Base-by-base conservation (phyloP, 2,329 filamentous ascomycete genomes). In the Curvularia lunata region DNA sequence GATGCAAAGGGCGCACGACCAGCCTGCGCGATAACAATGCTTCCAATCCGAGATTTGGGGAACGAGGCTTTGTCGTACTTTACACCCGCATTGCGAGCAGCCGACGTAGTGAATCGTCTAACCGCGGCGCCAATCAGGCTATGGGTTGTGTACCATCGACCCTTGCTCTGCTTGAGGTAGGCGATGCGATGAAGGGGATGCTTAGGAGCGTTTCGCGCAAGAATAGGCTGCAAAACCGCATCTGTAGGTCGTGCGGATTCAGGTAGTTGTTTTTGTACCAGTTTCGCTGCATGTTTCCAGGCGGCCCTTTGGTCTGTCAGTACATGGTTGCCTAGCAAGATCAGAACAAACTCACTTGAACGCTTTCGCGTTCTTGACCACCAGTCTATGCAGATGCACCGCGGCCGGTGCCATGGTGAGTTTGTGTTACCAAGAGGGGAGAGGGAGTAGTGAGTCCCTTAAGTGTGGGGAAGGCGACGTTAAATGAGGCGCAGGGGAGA, bases 1-100 rank as follows among this genome's bases (percentile, higher is more conserved):
- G 88, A 92, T 4, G 92, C 90, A 75, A 98, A 98, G 0, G 94
- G 94, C 28, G 92, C 88, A 49, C 91, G 87, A 27, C 88, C 87
- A 16, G 91, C 87, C 57, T 90, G 84, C 60, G 87, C 85, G 30
- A 82, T 83, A 54, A 89, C 80, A 19, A 83, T 83, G 18, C 80
- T 77, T 23, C 82, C 82, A 53, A 87, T 82, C 4, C 81, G 80
- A 25, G 87, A 88, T 54, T 81, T 81, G 32, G 84, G 84, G 49
- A 85, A 84, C 1, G 82, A 79, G 25, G 83, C 74, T 46, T 82
- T 81, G 48, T 84, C 81, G 40, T 80, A 81, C 64, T 79, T 82
- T 54, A 75, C 67, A 28, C 77, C 75, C 16, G 75, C 68, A 7
- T 66, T 68, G 32, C 70, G 72, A 40, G 73, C 56, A 10, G 82